Base-by-base conservation (phyloP, 148 eudicot species). In the Camellia lanceoleosa region DNA sequence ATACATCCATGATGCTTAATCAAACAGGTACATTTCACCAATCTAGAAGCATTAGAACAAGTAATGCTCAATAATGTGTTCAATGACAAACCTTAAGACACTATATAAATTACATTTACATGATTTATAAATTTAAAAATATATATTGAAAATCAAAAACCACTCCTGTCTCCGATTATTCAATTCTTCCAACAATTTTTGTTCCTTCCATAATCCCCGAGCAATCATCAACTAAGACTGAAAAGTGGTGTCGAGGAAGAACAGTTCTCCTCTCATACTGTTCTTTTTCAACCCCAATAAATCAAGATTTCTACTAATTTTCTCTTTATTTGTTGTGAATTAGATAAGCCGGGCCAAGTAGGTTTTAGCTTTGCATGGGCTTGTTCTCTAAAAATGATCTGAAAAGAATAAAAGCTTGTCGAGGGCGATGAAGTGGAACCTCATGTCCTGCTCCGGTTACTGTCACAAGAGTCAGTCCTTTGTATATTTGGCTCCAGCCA, bases 401-500 rank as follows among this genome's bases (percentile, higher is more conserved):
- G 85, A 93, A 89, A 77, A 96, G 95, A 75, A 89, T 90, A 72
- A 89, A 91, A 78, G 98, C 93, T 80, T 89, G 99, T 77, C 97
- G 89, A 79, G 99, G 99, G 71, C 91, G 92, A 84, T 89, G 95
- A 74, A 93, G 89, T 3, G 99, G 99, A 69, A 96, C 99, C 85
- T 93, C 97, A 71, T 96, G 99, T 52, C 99, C 99, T 70, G 97
- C 98, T 85, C 97, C 97, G 0, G 91, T 90, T 0, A 96, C 90
- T 18, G 99, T 92, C 77, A 96, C 98, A 16, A 90, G 79, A 10
- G 97, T 93, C 76, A 93, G 80, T 11, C 95, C 97, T 64, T 90
- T 72, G 89, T 96, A 93, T 20, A 89, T 83, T 91, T 96, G 99
- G 86, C 97, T 96, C 99, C 99, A 96, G 16, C 97, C 97, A 67